Evolutionary conservation across 164 flowering plant genomes (phyloP).

Genomic region (Paratinospora sagittata): DNA sequence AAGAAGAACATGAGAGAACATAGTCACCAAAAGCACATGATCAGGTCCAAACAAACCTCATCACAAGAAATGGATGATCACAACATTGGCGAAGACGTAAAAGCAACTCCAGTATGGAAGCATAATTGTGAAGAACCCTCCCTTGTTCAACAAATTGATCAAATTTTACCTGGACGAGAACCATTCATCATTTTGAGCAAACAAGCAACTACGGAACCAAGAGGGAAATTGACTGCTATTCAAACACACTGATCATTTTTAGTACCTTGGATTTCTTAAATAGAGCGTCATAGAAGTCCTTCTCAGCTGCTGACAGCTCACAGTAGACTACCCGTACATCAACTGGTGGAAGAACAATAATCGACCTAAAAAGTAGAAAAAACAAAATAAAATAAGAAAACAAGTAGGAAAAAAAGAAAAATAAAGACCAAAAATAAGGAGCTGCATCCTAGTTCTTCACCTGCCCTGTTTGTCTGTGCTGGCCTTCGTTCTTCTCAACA

Average conservation of each 20-base stretch:
- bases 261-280: conserved; percentile 92
- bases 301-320: conserved; percentile 79
- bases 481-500: conserved; percentile 87
- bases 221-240: background rate
- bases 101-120: conserved; percentile 95
- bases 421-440: background rate
- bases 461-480: conserved; percentile 80
- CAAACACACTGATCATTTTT: background rate
- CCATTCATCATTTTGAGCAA: background rate
- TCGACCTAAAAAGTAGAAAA: conserved; percentile 56
- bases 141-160: conserved; percentile 97
- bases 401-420: conserved; percentile 15
- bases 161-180: conserved; percentile 70
- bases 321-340: conserved; percentile 78
- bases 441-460: conserved; percentile 23
- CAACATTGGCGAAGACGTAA: conserved; percentile 99
- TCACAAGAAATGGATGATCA: conserved; percentile 98
- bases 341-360: conserved; percentile 88
- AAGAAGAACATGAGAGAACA: conserved; percentile 2
- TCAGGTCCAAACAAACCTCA: conserved; percentile 53
- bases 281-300: conserved; percentile 89
- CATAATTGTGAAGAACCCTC: no score
- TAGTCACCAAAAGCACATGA: conserved; percentile 2
- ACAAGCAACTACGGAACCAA: background rate
- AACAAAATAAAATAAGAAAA: conserved; percentile 2